Evolutionary conservation across 1,284 basidiomycete species (phyloP).

Genomic region (Ceratobasidium sp.): DNA sequence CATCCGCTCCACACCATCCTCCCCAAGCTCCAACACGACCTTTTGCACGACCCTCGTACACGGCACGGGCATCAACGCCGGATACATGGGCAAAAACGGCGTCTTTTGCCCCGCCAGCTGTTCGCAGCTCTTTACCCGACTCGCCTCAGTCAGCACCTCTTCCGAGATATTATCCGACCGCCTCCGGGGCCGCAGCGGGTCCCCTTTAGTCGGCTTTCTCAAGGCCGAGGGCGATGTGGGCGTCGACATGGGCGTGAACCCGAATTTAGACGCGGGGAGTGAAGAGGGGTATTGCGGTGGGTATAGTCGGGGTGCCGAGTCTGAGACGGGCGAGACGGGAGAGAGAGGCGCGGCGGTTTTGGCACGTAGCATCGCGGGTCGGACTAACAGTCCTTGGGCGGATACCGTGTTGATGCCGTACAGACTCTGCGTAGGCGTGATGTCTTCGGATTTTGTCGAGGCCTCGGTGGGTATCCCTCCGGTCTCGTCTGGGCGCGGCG

Average conservation of each 20-base stretch:
- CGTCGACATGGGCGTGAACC: constrained; percentile 31
- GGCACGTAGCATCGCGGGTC: constrained; percentile 38
- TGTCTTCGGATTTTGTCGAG: background rate
- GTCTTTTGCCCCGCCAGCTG: constrained; percentile 13
- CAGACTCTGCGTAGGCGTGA: constrained; percentile 32
- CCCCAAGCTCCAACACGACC: constrained; percentile 22
- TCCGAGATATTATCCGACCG: constrained; percentile 29
- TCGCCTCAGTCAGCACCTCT: constrained; percentile 18
- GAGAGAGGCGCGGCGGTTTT: constrained; percentile 33
- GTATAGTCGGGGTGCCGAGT: constrained; percentile 34
- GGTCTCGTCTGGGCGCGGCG: background rate
- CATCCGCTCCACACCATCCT: constrained; percentile 26
- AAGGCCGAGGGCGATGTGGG: constrained; percentile 20
- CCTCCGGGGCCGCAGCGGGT: constrained; percentile 13
- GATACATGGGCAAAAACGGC: constrained; percentile 35
- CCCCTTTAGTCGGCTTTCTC: constrained; percentile 14
- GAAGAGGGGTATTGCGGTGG: constrained; percentile 30
- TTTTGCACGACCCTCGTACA: constrained; percentile 25
- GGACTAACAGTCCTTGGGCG: constrained; percentile 35
- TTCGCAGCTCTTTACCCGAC: constrained; percentile 26
- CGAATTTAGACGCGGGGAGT: constrained; percentile 31
- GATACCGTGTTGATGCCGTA: constrained; percentile 35
- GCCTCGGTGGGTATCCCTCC: background rate
- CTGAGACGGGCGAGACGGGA: constrained; percentile 10
- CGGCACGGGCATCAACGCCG: constrained; percentile 29